Evolutionary conservation across 140 eudicot species (phyloP), one percentile per base, ranked within the genome.

Genomic region (Stevia rebaudiana): DNA sequence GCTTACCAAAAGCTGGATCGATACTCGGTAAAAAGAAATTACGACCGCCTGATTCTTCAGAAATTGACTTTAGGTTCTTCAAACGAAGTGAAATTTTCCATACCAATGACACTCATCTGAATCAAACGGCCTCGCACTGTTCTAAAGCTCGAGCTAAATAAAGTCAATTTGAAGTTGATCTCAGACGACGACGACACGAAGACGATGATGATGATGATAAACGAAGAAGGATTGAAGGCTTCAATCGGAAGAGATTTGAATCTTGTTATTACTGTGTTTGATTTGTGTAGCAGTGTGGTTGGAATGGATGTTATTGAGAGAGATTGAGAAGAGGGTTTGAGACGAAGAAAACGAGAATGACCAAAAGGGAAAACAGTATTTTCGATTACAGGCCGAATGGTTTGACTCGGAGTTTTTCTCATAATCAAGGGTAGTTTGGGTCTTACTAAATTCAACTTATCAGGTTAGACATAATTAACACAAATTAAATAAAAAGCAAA

Each of bases 341-440:
- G 76, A 71, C 76, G 76, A 71, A 71, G 76, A 71, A 71, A 71
- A 61, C 70, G 76, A 72, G 76, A 72, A 72, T 63, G 70, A 52
- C 50, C 49, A 60, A 61, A 36, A 25, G 30, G 59, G 70, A 50
- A 70, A 41, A 54, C 55, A 15, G 73, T 23, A 16, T 41, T 41
- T 60, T 60, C 54, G 76, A 70, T 60, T 23, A 50, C 70, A 31
- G 61, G 60, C 43, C 28, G 8, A 33, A 46, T 56, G 60, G 50
- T 58, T 58, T 31, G 75, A 57, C 73, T 15, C 41, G 44, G 42
- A 41, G n/a, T 48, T 43, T 51, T 35, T 50, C 61, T 33, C 17
- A 8, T 7, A 44, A 54, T 51, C 51, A 35, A 51, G 72, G 62
- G 40, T 33, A 48, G 49, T 19, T 33, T 48, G 15, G 71, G 61